Evolutionary conservation across 176 grass and related monocot genomes (phyloP).

Genomic region (Ensete glaucum): DNA sequence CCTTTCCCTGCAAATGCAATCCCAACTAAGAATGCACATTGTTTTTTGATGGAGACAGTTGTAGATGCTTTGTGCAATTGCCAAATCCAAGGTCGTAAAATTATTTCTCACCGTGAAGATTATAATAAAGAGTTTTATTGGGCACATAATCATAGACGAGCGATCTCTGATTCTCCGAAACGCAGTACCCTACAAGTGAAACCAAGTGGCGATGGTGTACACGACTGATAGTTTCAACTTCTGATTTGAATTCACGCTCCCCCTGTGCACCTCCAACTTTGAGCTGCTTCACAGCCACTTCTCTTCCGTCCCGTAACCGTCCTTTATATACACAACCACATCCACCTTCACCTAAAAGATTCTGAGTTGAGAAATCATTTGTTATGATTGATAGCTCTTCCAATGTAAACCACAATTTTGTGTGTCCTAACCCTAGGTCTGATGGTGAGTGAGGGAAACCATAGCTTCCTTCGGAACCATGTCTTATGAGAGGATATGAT

Average conservation of each 20-base stretch:
- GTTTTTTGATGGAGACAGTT: not conserved
- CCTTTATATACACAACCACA: conserved; percentile 67
- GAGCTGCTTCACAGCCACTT: conserved; percentile 70
- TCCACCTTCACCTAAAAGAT: conserved; percentile 71
- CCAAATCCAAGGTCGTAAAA: not conserved
- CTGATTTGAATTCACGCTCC: conserved; percentile 66
- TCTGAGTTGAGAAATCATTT: conserved; percentile 48
- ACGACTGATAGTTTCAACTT: conserved; percentile 77
- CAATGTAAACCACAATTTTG: conserved; percentile 57
- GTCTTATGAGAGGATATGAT: conserved; percentile 44
- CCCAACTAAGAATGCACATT: not conserved
- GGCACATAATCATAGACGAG: conserved; percentile 87
- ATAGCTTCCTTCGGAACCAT: conserved; percentile 42
- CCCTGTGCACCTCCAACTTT: conserved; percentile 54
- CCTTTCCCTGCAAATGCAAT: conserved; percentile 51
- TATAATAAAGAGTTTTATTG: conserved; percentile 68
- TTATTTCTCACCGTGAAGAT: conserved; percentile 52
- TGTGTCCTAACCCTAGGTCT: conserved; percentile 48
- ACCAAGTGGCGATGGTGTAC: conserved; percentile 78
- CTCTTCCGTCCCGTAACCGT: conserved; percentile 49
- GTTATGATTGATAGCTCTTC: conserved; percentile 64
- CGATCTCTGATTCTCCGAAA: conserved; percentile 38
- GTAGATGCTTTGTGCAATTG: not conserved
- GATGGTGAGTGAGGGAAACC: conserved; percentile 50
- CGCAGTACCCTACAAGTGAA: conserved; percentile 70